Percentiles rank a stretch among this genome's conserved stretches.
Evolutionary conservation across 257 asterid species (phyloP).

Genomic region (Euphrasia confusa): DNA sequence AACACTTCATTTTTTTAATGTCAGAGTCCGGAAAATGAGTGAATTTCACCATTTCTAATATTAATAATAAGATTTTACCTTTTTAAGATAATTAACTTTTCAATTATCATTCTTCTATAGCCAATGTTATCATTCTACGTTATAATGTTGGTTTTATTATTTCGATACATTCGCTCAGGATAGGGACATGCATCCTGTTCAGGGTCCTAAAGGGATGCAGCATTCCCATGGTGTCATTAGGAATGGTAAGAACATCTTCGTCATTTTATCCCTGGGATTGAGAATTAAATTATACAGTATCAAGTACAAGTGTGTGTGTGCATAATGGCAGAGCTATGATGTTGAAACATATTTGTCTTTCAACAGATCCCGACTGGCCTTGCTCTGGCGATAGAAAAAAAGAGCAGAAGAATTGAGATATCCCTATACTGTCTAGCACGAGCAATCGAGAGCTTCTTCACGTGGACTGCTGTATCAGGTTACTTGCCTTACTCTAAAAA

Average conservation of each 20-base stretch:
- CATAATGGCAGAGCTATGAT: too few relatives aligned
- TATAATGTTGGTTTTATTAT: slow-evolving; percentile 19
- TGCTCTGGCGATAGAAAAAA: slow-evolving; percentile 89
- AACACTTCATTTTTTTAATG: neutral
- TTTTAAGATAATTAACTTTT: slow-evolving; percentile 2
- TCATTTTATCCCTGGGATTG: neutral
- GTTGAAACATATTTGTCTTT: slow-evolving; percentile 10
- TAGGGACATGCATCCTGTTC: slow-evolving; percentile 88
- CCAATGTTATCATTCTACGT: neutral
- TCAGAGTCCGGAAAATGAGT: neutral
- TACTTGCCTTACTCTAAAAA: slow-evolving; percentile 54
- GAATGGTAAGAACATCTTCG: slow-evolving; percentile 55
- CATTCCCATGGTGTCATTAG: slow-evolving; percentile 73
- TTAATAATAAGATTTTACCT: neutral
- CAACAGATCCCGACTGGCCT: slow-evolving; percentile 89
- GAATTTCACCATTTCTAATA: slow-evolving; percentile 1
- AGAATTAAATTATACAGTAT: neutral
- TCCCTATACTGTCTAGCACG: slow-evolving; percentile 89
- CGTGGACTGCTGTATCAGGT: slow-evolving; percentile 65
- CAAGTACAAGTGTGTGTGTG: slow-evolving; percentile 1
- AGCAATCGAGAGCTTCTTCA: slow-evolving; percentile 91
- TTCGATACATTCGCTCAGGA: slow-evolving; percentile 37
- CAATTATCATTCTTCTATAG: neutral
- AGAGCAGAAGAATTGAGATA: slow-evolving; percentile 88
- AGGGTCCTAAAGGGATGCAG: slow-evolving; percentile 73